phyloP scores from a whole-genome alignment of 768 basidiomycete genomes.

The Rhodotorula babjevae region DNA sequence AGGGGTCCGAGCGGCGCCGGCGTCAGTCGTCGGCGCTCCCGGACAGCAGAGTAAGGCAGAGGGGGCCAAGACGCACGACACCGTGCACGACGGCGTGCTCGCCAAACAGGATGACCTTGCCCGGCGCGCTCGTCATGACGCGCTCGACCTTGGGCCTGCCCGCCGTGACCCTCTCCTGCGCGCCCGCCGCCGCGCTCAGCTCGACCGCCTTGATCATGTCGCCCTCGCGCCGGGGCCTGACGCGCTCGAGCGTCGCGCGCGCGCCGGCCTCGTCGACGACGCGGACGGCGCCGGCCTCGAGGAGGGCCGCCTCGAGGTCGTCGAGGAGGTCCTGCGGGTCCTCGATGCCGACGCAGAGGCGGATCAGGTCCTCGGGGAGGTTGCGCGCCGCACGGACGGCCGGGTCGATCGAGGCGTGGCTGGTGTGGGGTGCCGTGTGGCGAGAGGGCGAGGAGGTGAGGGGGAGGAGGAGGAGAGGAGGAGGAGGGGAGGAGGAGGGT shows the following conservation, averaged over 20 bases:
- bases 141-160: slow-evolving; percentile 21
- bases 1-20: too few species aligned
- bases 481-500: too few species aligned
- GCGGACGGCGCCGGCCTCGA: slow-evolving; percentile 82
- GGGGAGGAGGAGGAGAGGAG: background rate
- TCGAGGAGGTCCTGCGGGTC: slow-evolving; percentile 87
- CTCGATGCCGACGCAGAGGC: slow-evolving; percentile 96
- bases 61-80: slow-evolving; percentile 59
- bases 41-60: too few species aligned
- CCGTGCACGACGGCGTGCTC: slow-evolving; percentile 99
- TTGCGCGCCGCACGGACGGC: slow-evolving; percentile 92
- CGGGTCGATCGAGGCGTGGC: slow-evolving; percentile 95
- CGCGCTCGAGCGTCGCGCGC: slow-evolving; percentile 37
- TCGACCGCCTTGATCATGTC: background rate
- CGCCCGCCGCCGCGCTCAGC: background rate
- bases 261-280: slow-evolving; percentile 40
- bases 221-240: background rate
- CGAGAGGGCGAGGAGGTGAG: background rate
- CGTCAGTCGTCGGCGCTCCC: slow-evolving; percentile 3
- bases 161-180: background rate
- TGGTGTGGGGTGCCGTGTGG: slow-evolving; percentile 43
- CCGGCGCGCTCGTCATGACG: slow-evolving; percentile 90
- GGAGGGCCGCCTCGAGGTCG: slow-evolving; percentile 85
- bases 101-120: slow-evolving; percentile 95
- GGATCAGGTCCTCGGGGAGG: slow-evolving; percentile 95